phyloP scores from a whole-genome alignment of 2,329 filamentous ascomycete genomes.

The Leptographium wingfieldii region DNA sequence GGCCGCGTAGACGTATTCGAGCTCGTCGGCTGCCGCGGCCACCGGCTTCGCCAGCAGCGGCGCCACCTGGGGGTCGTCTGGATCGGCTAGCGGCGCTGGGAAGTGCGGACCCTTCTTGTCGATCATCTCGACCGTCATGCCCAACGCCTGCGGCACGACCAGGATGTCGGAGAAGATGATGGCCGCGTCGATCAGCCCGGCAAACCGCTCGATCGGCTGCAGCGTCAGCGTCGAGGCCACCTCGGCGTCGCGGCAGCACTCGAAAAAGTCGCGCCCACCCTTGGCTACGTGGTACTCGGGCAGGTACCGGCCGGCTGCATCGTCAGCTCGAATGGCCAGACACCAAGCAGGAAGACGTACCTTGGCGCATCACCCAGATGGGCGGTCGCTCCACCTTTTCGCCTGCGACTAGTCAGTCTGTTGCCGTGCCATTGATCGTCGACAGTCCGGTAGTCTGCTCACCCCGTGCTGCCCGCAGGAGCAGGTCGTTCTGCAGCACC shows the following conservation, averaged over 20 bases:
- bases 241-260: conserved; percentile 88
- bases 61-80: conserved; percentile 71
- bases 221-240: conserved; percentile 87
- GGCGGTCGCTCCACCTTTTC: conserved; percentile 85
- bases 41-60: conserved; percentile 67
- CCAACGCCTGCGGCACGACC: conserved; percentile 94
- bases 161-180: conserved; percentile 99
- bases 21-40: conserved; percentile 61
- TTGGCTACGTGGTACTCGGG: conserved; percentile 97
- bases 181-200: conserved; percentile 81
- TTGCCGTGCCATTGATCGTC: neutral
- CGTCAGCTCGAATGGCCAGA: neutral
- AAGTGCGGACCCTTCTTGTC: conserved; percentile 96
- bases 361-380: conserved; percentile 99
- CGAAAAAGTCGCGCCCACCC: conserved; percentile 85
- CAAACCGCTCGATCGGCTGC: conserved; percentile 86
- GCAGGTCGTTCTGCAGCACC: conserved; percentile 82
- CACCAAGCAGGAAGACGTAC: conserved; percentile 27
- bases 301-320: conserved; percentile 79
- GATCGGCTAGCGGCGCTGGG: conserved; percentile 66
- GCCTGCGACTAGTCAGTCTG: conserved; percentile 36
- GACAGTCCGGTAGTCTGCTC: conserved; percentile 13
- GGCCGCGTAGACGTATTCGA: conserved; percentile 92
- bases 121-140: conserved; percentile 97
- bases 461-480: conserved; percentile 86